Conservation (phyloP, 75 land plant genomes). For the Picea sitchensis region DNA sequence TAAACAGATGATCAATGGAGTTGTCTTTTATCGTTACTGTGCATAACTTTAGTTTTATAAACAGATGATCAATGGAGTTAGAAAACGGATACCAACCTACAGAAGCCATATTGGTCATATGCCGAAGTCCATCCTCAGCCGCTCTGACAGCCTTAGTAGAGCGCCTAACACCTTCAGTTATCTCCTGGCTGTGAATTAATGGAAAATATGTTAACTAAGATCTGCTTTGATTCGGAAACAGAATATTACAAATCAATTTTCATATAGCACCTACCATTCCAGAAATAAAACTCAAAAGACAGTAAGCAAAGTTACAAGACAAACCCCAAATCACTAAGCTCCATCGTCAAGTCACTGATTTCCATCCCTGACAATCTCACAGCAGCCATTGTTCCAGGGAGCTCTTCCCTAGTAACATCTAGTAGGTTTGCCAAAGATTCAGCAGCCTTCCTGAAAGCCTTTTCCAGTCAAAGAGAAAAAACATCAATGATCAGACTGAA, state of each 20-base stretch:
- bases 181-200: conserved; percentile 64
- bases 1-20: too few species aligned
- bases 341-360: conserved; percentile 97
- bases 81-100: conserved; percentile 42
- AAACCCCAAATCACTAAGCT: conserved; percentile 96
- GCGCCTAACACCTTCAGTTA: conserved; percentile 82
- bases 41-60: too few species aligned
- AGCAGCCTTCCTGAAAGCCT: conserved; percentile 92
- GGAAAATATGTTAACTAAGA: not conserved
- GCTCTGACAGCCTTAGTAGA: conserved; percentile 83
- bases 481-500: not conserved
- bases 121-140: conserved; percentile 81
- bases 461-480: not conserved
- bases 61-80: too few species aligned
- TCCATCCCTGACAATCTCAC: conserved; percentile 96
- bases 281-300: conserved; percentile 5
- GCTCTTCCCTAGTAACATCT: conserved; percentile 82
- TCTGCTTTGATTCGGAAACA: not conserved
- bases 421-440: conserved; percentile 84
- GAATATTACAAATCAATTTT: not conserved
- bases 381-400: conserved; percentile 98
- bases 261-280: not conserved
- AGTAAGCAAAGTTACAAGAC: conserved; percentile 10
- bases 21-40: too few species aligned
- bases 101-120: conserved; percentile 56